Conservation (phyloP, 2,329 filamentous ascomycete species). For the Curvularia sp. region DNA sequence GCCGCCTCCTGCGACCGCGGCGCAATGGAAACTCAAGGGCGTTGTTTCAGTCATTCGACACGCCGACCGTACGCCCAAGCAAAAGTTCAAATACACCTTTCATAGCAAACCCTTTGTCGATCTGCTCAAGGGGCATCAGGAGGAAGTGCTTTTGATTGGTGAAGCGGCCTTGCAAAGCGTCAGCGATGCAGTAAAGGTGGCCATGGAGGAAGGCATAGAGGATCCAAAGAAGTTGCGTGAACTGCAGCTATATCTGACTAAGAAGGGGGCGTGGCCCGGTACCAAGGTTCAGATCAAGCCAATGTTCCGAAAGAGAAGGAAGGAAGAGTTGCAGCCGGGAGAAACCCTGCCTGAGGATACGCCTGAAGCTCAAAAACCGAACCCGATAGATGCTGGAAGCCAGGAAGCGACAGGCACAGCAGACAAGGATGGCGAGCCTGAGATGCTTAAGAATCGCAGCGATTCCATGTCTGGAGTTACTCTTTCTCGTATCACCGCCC, state of each 20-base stretch:
- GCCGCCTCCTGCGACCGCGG: slow-evolving; percentile 70
- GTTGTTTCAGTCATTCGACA: slow-evolving; percentile 96
- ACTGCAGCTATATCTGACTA: slow-evolving; percentile 83
- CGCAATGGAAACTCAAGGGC: slow-evolving; percentile 97
- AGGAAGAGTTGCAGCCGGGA: slow-evolving; percentile 60
- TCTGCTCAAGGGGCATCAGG: slow-evolving; percentile 90
- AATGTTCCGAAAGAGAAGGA: slow-evolving; percentile 92
- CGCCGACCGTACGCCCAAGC: slow-evolving; percentile 95
- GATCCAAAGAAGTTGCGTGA: slow-evolving; percentile 85
- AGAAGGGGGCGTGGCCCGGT: slow-evolving; percentile 92
- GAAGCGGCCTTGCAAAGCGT: slow-evolving; percentile 89
- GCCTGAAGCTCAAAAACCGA: slow-evolving; percentile 33
- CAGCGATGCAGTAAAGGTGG: slow-evolving; percentile 82
- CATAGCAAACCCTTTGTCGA: slow-evolving; percentile 96
- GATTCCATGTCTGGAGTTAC: slow-evolving; percentile 90
- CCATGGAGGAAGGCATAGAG: slow-evolving; percentile 79
- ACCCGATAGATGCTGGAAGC: slow-evolving; percentile 27
- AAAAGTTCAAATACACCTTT: slow-evolving; percentile 99
- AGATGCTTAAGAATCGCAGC: slow-evolving; percentile 55
- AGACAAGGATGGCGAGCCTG: slow-evolving; percentile 23
- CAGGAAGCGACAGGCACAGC: slow-evolving; percentile 32
- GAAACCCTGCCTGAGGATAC: slow-evolving; percentile 40
- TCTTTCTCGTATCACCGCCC: slow-evolving; percentile 91
- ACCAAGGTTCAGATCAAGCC: slow-evolving; percentile 99
- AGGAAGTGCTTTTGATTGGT: slow-evolving; percentile 93